These are phyloP conservation scores for Hordeum pubiflorum DNA, from an alignment of 202 grass and related monocot species.

Conservation along the genomic window DNA sequence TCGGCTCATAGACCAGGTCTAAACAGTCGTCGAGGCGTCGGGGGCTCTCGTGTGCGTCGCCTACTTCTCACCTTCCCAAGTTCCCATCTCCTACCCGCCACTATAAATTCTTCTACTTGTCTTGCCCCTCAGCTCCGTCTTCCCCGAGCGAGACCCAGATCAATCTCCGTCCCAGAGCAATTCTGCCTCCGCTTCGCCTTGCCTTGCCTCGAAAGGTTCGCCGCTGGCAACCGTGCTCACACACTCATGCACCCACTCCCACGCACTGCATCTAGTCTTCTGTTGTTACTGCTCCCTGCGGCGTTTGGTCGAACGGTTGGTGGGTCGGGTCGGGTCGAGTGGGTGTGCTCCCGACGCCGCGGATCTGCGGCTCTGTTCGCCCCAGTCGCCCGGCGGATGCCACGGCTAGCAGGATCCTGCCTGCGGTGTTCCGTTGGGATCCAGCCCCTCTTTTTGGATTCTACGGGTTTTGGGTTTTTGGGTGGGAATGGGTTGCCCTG, in stretches of 20 bases:
- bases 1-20: constrained; percentile 20
- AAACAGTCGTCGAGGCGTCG: neutral
- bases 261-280: neutral
- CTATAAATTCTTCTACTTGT: constrained; percentile 25
- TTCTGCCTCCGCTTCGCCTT: neutral
- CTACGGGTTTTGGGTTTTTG: neutral
- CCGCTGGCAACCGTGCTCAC: neutral
- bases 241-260: neutral
- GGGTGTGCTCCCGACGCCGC: neutral
- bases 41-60: neutral
- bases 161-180: neutral
- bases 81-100: constrained; percentile 10
- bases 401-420: neutral
- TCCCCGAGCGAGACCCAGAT: neutral
- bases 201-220: constrained; percentile 26
- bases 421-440: neutral
- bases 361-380: constrained; percentile 21
- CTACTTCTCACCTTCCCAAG: too few relatives aligned
- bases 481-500: constrained; percentile 21
- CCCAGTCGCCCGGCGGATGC: neutral
- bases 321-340: neutral
- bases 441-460: constrained; percentile 10
- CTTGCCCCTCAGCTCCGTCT: neutral
- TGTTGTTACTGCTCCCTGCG: neutral
- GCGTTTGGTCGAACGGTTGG: constrained; percentile 27